These are phyloP conservation scores for Coemansia sp. DNA, from an alignment of 192 early-diverging fungal species.

Conservation along the genomic window DNA sequence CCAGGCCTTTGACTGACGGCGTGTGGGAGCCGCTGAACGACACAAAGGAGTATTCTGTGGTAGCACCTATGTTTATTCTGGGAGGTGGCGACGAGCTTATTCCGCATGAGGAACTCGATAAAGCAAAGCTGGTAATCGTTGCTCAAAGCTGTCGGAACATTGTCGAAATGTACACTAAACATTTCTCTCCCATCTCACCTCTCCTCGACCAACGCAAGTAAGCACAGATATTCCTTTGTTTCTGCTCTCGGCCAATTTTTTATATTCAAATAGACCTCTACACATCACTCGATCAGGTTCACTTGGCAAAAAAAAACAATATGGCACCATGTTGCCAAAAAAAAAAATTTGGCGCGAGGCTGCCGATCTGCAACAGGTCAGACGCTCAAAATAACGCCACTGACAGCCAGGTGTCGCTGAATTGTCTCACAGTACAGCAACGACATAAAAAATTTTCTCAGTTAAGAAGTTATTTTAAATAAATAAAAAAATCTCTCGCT, in stretches of 20 bases:
- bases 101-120: neutral
- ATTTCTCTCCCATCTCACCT: constrained; percentile 41
- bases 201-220: constrained; percentile 34
- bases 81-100: constrained; percentile 67
- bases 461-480: too few species aligned
- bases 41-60: constrained; percentile 50
- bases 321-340: too few species aligned
- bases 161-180: constrained; percentile 35
- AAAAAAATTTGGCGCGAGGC: neutral
- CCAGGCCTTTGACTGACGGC: constrained; percentile 22
- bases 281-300: too few species aligned
- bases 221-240: too few species aligned
- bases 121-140: neutral
- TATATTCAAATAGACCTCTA: too few species aligned
- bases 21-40: constrained; percentile 51
- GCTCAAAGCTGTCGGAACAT: constrained; percentile 8
- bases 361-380: neutral
- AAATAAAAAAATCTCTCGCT: too few species aligned
- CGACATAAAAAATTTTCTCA: too few species aligned
- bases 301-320: too few species aligned
- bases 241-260: too few species aligned
- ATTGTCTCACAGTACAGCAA: too few species aligned
- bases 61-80: constrained; percentile 63
- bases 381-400: neutral
- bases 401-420: neutral